A percentile compares a stretch with the other conserved stretches of the same genome.
Conservation (phyloP, 1,139 yeast genomes). For the Blastobotrys apis region DNA sequence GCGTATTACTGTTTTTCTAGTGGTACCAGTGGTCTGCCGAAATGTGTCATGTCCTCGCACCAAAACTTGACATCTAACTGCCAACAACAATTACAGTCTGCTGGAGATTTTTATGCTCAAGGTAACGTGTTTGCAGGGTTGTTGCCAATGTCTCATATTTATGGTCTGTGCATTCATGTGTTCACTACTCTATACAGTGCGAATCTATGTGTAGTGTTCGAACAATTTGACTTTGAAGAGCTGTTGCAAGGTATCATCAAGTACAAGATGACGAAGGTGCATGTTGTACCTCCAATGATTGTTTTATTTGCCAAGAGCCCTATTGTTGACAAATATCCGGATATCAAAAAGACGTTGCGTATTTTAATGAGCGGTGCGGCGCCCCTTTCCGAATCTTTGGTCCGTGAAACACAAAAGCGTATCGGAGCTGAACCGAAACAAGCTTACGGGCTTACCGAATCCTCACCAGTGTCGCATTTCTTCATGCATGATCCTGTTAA, state of each 20-base stretch:
- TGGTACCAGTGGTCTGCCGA: constrained; percentile 72
- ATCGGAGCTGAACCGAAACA: constrained; percentile 35
- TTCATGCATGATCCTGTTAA: constrained; percentile 18
- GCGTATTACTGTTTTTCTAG: constrained; percentile 56
- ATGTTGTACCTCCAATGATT: constrained; percentile 40
- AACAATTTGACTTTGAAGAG: constrained; percentile 33
- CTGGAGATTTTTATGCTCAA: constrained; percentile 10
- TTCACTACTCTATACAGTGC: constrained; percentile 27
- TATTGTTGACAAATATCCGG: constrained; percentile 31
- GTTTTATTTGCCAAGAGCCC: constrained; percentile 39
- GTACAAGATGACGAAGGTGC: constrained; percentile 29
- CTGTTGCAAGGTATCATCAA: constrained; percentile 29
- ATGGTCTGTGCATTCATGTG: constrained; percentile 32
- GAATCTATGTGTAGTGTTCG: constrained; percentile 30
- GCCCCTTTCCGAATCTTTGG: constrained; percentile 34
- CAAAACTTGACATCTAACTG: constrained; percentile 35
- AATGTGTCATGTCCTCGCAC: constrained; percentile 66
- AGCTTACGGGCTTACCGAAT: constrained; percentile 72
- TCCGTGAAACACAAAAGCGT: constrained; percentile 18
- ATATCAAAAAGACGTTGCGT: constrained; percentile 23
- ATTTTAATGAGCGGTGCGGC: constrained; percentile 38
- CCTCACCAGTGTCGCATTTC: constrained; percentile 34
- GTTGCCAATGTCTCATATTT: constrained; percentile 40
- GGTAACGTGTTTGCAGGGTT: constrained; percentile 21
- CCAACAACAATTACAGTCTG: constrained; percentile 22